Evolutionary conservation across 2,329 filamentous ascomycete species (phyloP).

Genomic region (Fusarium nygamai): DNA sequence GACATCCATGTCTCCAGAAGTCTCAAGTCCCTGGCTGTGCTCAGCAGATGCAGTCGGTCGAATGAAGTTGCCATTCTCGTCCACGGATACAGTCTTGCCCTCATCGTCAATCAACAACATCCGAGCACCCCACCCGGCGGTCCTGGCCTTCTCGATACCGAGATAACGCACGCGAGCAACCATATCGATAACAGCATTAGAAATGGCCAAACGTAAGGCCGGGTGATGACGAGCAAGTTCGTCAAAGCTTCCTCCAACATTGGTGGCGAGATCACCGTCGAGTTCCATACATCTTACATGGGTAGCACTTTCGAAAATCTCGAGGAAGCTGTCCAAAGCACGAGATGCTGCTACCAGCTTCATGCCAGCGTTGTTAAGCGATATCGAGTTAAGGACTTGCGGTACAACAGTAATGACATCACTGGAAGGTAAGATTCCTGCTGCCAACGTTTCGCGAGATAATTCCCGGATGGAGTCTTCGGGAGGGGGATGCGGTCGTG

Average conservation of each 20-base stretch:
- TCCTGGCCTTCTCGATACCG: slow-evolving; percentile 74
- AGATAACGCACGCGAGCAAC: slow-evolving; percentile 81
- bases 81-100: slow-evolving; percentile 62
- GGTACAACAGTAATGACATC: slow-evolving; percentile 91
- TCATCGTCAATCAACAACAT: slow-evolving; percentile 71
- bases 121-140: slow-evolving; percentile 80
- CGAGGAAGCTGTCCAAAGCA: slow-evolving; percentile 87
- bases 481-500: slow-evolving; percentile 63
- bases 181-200: slow-evolving; percentile 89
- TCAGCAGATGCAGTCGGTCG: slow-evolving; percentile 40
- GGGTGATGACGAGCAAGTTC: slow-evolving; percentile 96
- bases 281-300: slow-evolving; percentile 87
- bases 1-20: slow-evolving; percentile 61
- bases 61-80: slow-evolving; percentile 61
- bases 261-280: slow-evolving; percentile 74
- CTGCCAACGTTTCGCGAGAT: slow-evolving; percentile 61
- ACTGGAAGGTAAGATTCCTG: slow-evolving; percentile 83
- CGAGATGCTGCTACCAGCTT: slow-evolving; percentile 85
- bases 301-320: slow-evolving; percentile 93
- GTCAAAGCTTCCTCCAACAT: slow-evolving; percentile 87
- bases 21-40: slow-evolving; percentile 54
- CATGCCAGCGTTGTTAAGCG: slow-evolving; percentile 87
- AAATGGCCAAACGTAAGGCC: slow-evolving; percentile 79
- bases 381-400: slow-evolving; percentile 91
- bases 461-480: slow-evolving; percentile 59